Evolutionary conservation across 352 stramenopile genomes (phyloP).

Genomic region (Phytophthora pistaciae): DNA sequence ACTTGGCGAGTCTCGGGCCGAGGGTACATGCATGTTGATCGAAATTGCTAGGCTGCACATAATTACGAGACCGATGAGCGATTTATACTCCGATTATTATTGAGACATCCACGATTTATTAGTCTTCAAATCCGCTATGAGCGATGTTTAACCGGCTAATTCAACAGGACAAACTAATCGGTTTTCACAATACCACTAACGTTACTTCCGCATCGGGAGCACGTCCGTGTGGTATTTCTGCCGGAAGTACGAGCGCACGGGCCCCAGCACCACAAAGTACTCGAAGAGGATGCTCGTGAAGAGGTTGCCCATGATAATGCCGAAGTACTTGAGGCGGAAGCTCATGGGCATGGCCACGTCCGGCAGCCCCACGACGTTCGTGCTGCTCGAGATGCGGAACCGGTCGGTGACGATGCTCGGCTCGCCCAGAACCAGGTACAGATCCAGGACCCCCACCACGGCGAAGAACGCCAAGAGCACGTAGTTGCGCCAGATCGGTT

Average conservation of each 20-base stretch:
- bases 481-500: slow-evolving; percentile 55
- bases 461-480: slow-evolving; percentile 45
- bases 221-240: slow-evolving; percentile 43
- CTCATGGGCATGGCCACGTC: slow-evolving; percentile 50
- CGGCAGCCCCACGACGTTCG: slow-evolving; percentile 59
- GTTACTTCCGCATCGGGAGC: slow-evolving; percentile 43
- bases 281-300: slow-evolving; percentile 41
- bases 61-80: no score
- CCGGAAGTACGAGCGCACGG: slow-evolving; percentile 45
- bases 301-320: slow-evolving; percentile 40
- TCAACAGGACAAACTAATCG: no score
- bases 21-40: neutral
- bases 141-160: no score
- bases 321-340: slow-evolving; percentile 49
- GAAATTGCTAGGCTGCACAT: no score
- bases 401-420: slow-evolving; percentile 47
- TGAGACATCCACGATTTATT: no score
- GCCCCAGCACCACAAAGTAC: slow-evolving; percentile 48
- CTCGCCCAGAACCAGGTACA: slow-evolving; percentile 56
- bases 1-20: no score
- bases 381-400: slow-evolving; percentile 62
- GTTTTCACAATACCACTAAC: no score
- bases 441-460: slow-evolving; percentile 29
- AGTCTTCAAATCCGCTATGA: no score
- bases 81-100: no score